A percentile compares a stretch with the other conserved stretches of the same genome.
These are phyloP conservation scores for Apophysomyces trapeziformis DNA, from an alignment of 371 early-diverging fungal genomes.

Conservation along the genomic window DNA sequence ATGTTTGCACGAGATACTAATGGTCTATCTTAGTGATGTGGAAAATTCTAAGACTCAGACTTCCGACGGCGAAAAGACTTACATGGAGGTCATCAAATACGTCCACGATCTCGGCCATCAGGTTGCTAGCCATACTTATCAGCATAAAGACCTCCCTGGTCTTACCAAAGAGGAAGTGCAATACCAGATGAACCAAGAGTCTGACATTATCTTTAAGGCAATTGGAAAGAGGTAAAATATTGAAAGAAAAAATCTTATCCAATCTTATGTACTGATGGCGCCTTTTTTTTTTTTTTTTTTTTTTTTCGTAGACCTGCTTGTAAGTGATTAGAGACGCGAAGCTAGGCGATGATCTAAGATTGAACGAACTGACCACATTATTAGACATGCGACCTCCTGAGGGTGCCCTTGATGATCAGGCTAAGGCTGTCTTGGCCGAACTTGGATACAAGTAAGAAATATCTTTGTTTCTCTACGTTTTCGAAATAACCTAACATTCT, in stretches of 20 bases:
- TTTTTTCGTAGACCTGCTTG: conserved; percentile 33
- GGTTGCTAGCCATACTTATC: conserved; percentile 64
- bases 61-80: conserved; percentile 20
- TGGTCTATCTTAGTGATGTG: conserved; percentile 21
- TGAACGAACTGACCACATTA: not conserved
- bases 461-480: not conserved
- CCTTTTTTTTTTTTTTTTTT: not conserved
- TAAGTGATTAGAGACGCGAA: conserved; percentile 17
- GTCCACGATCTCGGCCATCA: conserved; percentile 49
- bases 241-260: not conserved
- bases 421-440: conserved; percentile 41
- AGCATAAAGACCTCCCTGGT: conserved; percentile 44
- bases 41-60: conserved; percentile 22
- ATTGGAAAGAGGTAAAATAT: conserved; percentile 30
- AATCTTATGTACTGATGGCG: not conserved
- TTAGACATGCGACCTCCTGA: conserved; percentile 55
- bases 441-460: conserved; percentile 48
- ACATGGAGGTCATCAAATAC: conserved; percentile 43
- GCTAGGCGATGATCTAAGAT: too few relatives aligned
- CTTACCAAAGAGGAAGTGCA: conserved; percentile 26
- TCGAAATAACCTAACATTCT: not conserved
- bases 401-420: conserved; percentile 41
- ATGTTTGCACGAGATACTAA: not conserved
- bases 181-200: conserved; percentile 31
- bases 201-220: conserved; percentile 28